Percentiles rank a stretch among this genome's conserved stretches.
Conservation (phyloP, 2,329 filamentous ascomycete species). For the Madurella fahalii region DNA sequence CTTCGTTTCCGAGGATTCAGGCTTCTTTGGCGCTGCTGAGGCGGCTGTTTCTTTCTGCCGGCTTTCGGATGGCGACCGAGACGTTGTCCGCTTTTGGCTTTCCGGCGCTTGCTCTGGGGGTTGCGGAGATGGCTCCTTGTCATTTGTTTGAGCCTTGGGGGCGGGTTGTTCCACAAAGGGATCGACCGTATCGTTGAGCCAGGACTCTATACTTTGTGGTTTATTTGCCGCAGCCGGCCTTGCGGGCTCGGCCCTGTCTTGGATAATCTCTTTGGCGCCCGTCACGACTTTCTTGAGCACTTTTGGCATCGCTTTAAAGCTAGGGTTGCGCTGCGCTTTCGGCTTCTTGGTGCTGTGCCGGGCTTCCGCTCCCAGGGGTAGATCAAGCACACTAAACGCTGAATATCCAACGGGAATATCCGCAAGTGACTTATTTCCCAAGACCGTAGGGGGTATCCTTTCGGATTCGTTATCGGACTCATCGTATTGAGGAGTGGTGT, state of each 20-base stretch:
- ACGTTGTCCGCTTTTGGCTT: neutral
- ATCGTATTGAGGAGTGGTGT: conserved; percentile 19
- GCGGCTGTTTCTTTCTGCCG: conserved; percentile 18
- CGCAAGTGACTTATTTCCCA: conserved; percentile 49
- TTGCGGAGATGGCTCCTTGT: neutral
- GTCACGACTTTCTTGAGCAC: conserved; percentile 62
- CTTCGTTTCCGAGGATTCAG: conserved; percentile 2
- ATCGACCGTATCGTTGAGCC: conserved; percentile 60
- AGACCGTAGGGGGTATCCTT: conserved; percentile 36
- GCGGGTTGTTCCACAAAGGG: conserved; percentile 53
- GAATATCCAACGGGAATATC: conserved; percentile 62
- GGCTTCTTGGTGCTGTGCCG: conserved; percentile 38
- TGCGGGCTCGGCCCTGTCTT: conserved; percentile 55
- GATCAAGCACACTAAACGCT: conserved; percentile 61
- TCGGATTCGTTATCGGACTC: conserved; percentile 36
- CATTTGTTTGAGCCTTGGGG: conserved; percentile 23
- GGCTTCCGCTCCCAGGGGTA: conserved; percentile 48
- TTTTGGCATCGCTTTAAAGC: conserved; percentile 58
- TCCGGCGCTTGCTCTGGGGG: conserved; percentile 2
- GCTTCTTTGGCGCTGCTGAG: conserved; percentile 4
- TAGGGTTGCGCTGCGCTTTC: conserved; percentile 51
- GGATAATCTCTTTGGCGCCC: conserved; percentile 61
- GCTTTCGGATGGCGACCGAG: conserved; percentile 24
- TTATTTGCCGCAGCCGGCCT: conserved; percentile 49
- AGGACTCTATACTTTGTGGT: conserved; percentile 61